Base-by-base conservation (phyloP, 495 filamentous ascomycete species). In the Jackrogersella minutella region DNA sequence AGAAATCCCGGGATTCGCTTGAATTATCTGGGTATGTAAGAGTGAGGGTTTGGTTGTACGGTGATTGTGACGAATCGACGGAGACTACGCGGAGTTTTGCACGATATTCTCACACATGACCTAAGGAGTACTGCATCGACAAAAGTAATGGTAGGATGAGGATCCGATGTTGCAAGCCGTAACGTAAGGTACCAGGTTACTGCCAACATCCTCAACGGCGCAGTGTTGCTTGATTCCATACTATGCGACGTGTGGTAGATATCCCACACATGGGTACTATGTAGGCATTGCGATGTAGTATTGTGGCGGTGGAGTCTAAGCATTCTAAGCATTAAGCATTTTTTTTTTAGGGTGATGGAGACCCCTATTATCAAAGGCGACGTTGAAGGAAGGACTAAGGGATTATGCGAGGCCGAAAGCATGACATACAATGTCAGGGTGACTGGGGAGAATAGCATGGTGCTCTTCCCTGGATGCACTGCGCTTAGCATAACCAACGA, bases 401-500 rank as follows among this genome's bases (percentile, higher is more conserved):
- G 34, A 49, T 33, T 66, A 50, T 57, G 52, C 44, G 62, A 62
- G 28, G 26, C 51, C 22, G 36, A 51, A 50, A 43, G 43, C 39
- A 64, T 39, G 49, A 64, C 41, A 47, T 26, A 56, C 5, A 17
- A 53, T 5, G 14, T 41, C 49, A 41, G 16, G 24, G 41, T 64
- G 40, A 58, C 24, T 53, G 19, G 41, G 30, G 37, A n/a, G 50
- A 46, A 51, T 26, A 30, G 24, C 17, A 51, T 54, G 50, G 44
- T 41, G 34, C 24, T 50, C 41, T 14, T 43, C 31, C 37, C 47
- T 2, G 34, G 53, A 65, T 30, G 57, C 57, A 54, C 56, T 65
- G 66, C 61, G 61, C 37, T 53, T 65, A 59, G 30, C 21, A 55
- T 37, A 41, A 33, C 60, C 61, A 69, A 69, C 57, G 36, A 52